A percentile compares a stretch with the other conserved stretches of the same genome.
These are phyloP conservation scores for Asterochloris sp. DNA, from an alignment of 139 green algal genomes.

Conservation along the genomic window DNA sequence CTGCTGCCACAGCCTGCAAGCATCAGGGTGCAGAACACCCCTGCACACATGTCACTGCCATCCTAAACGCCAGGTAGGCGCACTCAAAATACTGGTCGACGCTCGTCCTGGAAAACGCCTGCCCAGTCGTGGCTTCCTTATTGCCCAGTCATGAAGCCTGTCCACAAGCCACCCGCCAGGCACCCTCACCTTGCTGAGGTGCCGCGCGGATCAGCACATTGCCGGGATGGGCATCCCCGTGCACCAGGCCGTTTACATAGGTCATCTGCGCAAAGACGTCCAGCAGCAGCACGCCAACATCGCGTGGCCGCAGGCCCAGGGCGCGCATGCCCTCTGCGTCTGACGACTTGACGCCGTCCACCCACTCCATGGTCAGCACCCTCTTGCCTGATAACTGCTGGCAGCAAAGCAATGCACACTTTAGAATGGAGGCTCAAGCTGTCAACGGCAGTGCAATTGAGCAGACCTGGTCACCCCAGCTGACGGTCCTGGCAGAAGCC, in stretches of 20 bases:
- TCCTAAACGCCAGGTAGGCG: too few species aligned
- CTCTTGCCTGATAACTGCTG: constrained; percentile 46
- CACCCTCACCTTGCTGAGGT: constrained; percentile 8
- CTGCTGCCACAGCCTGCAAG: too few species aligned
- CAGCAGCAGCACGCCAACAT: constrained; percentile 70
- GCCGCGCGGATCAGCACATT: constrained; percentile 70
- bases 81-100: too few species aligned
- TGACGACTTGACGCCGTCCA: constrained; percentile 55
- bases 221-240: constrained; percentile 58
- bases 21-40: too few species aligned
- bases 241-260: constrained; percentile 74
- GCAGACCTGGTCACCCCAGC: background rate
- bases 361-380: constrained; percentile 79
- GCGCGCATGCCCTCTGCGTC: constrained; percentile 46
- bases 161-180: background rate
- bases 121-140: too few species aligned
- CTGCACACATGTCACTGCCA: too few species aligned
- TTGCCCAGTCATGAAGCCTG: too few species aligned
- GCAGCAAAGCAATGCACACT: background rate
- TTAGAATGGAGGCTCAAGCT: background rate
- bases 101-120: too few species aligned
- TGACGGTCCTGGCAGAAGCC: too few species aligned
- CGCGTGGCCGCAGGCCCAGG: constrained; percentile 5
- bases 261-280: constrained; percentile 82
- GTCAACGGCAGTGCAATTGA: background rate